Base-by-base conservation (phyloP, 2,329 filamentous ascomycete species). In the Fusarium caatingaense region DNA sequence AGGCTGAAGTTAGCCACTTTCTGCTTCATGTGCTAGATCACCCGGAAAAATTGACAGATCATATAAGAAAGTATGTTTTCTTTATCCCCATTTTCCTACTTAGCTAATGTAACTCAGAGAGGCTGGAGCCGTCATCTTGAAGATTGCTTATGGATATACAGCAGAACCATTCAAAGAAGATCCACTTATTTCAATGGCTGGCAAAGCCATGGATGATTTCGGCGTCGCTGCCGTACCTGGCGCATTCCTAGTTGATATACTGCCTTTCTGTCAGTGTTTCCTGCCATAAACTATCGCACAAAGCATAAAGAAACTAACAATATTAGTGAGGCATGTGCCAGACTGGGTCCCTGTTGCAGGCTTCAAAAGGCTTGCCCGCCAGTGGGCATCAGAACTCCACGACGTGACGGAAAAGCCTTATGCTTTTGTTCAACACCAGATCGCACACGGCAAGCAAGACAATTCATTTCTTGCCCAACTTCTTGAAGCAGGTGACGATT, bases 31-130 rank as follows among this genome's bases (percentile, higher is more conserved):
- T 84, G 1, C 72, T 83, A 20, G 71, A 82, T 1, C 74, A 79
- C 0, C 83, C 82, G 0, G 69, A 79, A 5, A 67, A 77, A 0
- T 63, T 85, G 16, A 40, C 79, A 1, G 60, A 80, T 7, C 83
- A 86, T 48, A 78, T 87, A 10, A 76, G 78, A 58, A 84, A 75
- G 82, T 82, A 61, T 56, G 78, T 76, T 25, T 13, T 6, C 10
- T 34, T 8, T 6, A 6, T 9, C 8, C 18, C 11, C 5, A 11
- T 18, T 21, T 1, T 1, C 18, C 15, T 5, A 10, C 12, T 8
- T 21, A 8, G 28, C 47, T 49, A 28, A 49, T 16, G 15, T 8
- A 25, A 34, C 16, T 15, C 11, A 74, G 72, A 41, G 68, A 73
- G 46, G 54, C 68, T 0, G 72, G 69, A 1, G 47, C 65, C 0